phyloP scores from a whole-genome alignment of 2,329 filamentous ascomycete species.

The Penicillium expansum region DNA sequence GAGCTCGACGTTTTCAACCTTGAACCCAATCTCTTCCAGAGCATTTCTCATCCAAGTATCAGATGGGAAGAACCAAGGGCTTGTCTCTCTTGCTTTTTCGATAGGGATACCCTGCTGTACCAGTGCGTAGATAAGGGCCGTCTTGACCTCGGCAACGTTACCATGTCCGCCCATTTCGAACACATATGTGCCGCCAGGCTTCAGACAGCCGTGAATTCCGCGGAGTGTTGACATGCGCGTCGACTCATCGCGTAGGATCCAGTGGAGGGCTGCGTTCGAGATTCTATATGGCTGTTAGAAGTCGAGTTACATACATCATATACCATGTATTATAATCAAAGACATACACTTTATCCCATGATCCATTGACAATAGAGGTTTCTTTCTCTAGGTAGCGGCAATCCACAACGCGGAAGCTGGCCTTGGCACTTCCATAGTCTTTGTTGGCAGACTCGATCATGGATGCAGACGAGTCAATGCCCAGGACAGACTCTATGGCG shows the following conservation, averaged over 20 bases:
- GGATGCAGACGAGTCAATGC: constrained; percentile 57
- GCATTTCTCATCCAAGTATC: constrained; percentile 54
- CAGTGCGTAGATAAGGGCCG: constrained; percentile 56
- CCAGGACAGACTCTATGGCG: constrained; percentile 53
- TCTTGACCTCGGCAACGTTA: constrained; percentile 63
- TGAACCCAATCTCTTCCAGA: constrained; percentile 43
- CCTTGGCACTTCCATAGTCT: constrained; percentile 35
- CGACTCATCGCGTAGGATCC: constrained; percentile 55
- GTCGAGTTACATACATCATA: not conserved
- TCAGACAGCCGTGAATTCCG: constrained; percentile 53
- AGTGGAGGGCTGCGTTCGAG: constrained; percentile 66
- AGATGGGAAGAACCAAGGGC: constrained; percentile 72
- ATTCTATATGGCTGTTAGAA: constrained; percentile 31
- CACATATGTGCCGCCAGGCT: constrained; percentile 56
- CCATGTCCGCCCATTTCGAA: constrained; percentile 73
- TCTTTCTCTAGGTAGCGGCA: constrained; percentile 36
- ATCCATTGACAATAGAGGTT: constrained; percentile 24
- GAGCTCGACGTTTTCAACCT: constrained; percentile 55
- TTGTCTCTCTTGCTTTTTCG: constrained; percentile 47
- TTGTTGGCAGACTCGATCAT: constrained; percentile 58
- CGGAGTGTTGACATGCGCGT: constrained; percentile 54
- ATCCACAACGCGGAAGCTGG: constrained; percentile 34
- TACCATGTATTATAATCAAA: not conserved
- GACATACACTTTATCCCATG: constrained; percentile 52
- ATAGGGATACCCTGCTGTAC: constrained; percentile 52